A percentile compares a stretch with the other conserved stretches of the same genome.
These are phyloP conservation scores for Candida palmyrensis DNA, from an alignment of 805 yeast species.

Conservation along the genomic window DNA sequence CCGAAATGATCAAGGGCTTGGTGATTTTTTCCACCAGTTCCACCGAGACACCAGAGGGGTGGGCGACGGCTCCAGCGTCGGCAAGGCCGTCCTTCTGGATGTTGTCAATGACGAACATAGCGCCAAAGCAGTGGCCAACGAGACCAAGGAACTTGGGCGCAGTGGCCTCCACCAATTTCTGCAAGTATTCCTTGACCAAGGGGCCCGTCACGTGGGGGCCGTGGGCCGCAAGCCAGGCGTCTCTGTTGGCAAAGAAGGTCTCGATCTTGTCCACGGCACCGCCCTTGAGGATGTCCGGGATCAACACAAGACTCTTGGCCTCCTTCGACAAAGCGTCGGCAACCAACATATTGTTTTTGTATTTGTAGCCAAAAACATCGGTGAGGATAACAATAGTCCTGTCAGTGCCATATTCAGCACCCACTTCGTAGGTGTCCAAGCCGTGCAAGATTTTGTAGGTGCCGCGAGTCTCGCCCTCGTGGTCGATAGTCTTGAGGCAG, in stretches of 20 bases:
- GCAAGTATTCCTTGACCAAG: slow-evolving; percentile 7
- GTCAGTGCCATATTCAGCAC: slow-evolving; percentile 14
- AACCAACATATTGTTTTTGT: slow-evolving; percentile 19
- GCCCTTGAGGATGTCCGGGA: slow-evolving; percentile 26
- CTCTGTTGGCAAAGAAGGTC: slow-evolving; percentile 1
- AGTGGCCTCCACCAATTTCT: slow-evolving; percentile 1
- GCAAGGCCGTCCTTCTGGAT: slow-evolving; percentile 30
- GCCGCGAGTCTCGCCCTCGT: slow-evolving; percentile 26
- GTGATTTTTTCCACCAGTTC: slow-evolving; percentile 54
- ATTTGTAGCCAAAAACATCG: slow-evolving; percentile 24
- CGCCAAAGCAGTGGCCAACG: slow-evolving; percentile 22
- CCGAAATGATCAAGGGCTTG: slow-evolving; percentile 61
- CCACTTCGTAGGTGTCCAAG: slow-evolving; percentile 22
- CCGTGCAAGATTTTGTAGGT: slow-evolving; percentile 16
- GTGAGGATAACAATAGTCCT: slow-evolving; percentile 21
- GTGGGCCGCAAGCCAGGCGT: slow-evolving; percentile 6
- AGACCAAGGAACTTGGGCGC: slow-evolving; percentile 7
- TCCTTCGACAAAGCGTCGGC: slow-evolving; percentile 19
- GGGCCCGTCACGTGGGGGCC: slow-evolving; percentile 7
- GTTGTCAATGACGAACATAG: slow-evolving; percentile 22
- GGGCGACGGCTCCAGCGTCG: slow-evolving; percentile 68
- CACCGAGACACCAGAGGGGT: slow-evolving; percentile 64
- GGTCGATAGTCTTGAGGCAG: slow-evolving; percentile 16
- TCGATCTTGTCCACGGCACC: slow-evolving; percentile 13
- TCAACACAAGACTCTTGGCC: slow-evolving; percentile 15